Evolutionary conservation across 1,284 basidiomycete genomes (phyloP).

Genomic region (Wallemia hederae): DNA sequence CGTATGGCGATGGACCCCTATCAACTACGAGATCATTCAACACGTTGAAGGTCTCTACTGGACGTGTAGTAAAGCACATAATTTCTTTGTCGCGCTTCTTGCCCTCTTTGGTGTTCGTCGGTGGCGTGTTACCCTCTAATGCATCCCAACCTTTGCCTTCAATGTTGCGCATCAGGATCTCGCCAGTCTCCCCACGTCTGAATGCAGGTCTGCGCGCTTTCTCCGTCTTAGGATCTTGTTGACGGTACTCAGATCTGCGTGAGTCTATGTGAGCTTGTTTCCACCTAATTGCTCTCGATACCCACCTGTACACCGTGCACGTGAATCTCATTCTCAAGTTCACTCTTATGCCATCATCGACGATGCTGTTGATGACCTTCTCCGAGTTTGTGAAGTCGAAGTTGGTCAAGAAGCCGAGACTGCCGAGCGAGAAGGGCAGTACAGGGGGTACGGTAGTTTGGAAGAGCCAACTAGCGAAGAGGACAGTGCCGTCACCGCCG

Average conservation of each 20-base stretch:
- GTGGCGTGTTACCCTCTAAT: conserved; percentile 39
- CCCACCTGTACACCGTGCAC: conserved; percentile 82
- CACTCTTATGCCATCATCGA: conserved; percentile 81
- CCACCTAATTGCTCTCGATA: conserved; percentile 25
- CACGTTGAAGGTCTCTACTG: conserved; percentile 91
- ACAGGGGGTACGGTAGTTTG: conserved; percentile 93
- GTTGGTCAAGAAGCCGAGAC: conserved; percentile 90
- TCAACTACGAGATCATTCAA: conserved; percentile 95
- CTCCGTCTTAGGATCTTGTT: conserved; percentile 3
- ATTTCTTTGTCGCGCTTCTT: conserved; percentile 53
- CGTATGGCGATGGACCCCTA: conserved; percentile 88
- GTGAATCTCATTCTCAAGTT: conserved; percentile 98
- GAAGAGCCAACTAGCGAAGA: conserved; percentile 98
- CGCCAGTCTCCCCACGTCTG: conserved; percentile 66
- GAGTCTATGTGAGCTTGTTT: conserved; percentile 21
- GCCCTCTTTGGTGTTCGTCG: conserved; percentile 16
- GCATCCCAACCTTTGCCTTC: conserved; percentile 79
- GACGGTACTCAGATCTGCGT: neutral
- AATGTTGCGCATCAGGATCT: conserved; percentile 74
- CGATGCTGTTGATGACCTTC: conserved; percentile 57
- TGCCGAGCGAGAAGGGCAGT: conserved; percentile 89
- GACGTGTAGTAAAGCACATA: conserved; percentile 83
- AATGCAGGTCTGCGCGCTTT: conserved; percentile 25
- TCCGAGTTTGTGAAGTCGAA: conserved; percentile 79
- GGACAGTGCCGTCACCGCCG: conserved; percentile 90